Base-by-base conservation (phyloP, 345 rosid species). In the Lepidium aucheri region DNA sequence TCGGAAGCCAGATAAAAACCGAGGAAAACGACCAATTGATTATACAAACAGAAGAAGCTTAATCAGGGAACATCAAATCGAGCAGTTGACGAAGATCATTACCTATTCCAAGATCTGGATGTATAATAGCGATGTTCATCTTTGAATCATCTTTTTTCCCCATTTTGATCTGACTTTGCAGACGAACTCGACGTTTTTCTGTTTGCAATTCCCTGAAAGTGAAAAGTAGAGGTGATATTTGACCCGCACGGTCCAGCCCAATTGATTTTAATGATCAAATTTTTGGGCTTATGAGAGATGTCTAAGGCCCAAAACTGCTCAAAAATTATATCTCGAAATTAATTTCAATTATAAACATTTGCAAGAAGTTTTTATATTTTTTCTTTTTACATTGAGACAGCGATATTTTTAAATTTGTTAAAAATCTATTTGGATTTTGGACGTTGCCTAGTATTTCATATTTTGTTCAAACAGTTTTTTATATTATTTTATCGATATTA, bases 31-130 rank as follows among this genome's bases (percentile, higher is more conserved):
- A 67, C 13, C 36, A 13, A 14, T 12, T 26, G 30, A 24, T 3
- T 0, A 43, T 7, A 24, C 49, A 47, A 35, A 8, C 20, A 7
- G 57, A 47, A 28, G n/a, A 14, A 32, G 63, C 7, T 30, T 62
- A 18, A 36, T 35, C 18, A 22, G 28, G 1, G 43, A 12, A 52
- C 36, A 9, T 11, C 9, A 34, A 40, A 34, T 4, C 14, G 14
- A 35, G 36, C 0, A 4, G 3, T 36, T 9, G 35, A 69, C 41
- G 14, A 18, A 24, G 14, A 47, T 33, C 38, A 69, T 73, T 12
- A 88, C 98, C 94, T 53, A 88, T 85, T 9, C 96, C 96, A 62
- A 88, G 96, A 84, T 91, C 96, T 12, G 96, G 98, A 54, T 91
- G 96, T 41, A 89, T 71, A 45, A 89, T 80, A 54, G 96, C 94